These are phyloP conservation scores for Phytomonas francai DNA, from an alignment of 208 protist species.

Conservation along the genomic window DNA sequence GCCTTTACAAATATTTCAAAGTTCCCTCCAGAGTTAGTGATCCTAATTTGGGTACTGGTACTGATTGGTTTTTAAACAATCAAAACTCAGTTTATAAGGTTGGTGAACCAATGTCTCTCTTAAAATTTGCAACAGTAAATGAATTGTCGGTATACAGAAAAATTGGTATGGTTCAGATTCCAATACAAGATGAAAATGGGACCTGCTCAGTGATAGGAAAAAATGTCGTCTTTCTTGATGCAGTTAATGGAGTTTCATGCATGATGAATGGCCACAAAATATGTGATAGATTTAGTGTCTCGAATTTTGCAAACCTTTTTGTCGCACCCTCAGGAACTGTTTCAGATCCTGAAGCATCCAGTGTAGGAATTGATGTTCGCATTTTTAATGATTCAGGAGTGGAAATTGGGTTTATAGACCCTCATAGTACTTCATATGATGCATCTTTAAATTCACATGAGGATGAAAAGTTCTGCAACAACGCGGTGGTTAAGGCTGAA, in stretches of 20 bases:
- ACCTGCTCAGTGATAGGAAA: constrained; percentile 25
- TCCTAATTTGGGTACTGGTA: constrained; percentile 6
- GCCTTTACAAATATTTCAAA: constrained; percentile 57
- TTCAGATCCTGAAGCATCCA: background rate
- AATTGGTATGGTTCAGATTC: constrained; percentile 31
- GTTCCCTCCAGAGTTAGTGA: constrained; percentile 39
- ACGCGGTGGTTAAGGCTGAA: constrained; percentile 28
- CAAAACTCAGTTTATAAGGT: constrained; percentile 8
- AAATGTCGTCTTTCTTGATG: constrained; percentile 40
- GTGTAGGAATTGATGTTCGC: constrained; percentile 27
- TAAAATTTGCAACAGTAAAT: constrained; percentile 18
- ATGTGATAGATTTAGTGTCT: constrained; percentile 30
- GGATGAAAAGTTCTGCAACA: constrained; percentile 33
- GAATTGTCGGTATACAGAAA: constrained; percentile 18
- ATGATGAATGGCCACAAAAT: constrained; percentile 32
- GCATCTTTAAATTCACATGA: constrained; percentile 22
- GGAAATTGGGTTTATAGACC: constrained; percentile 25
- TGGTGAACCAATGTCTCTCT: constrained; percentile 19
- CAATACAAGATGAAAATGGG: constrained; percentile 25
- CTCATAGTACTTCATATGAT: constrained; percentile 9
- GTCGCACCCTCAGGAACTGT: constrained; percentile 16
- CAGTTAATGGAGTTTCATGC: constrained; percentile 40
- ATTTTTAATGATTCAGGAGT: constrained; percentile 22
- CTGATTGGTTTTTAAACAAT: background rate
- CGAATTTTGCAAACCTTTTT: constrained; percentile 44